phyloP scores from a whole-genome alignment of 345 rosid genomes.

The Xanthoceras sorbifolium region DNA sequence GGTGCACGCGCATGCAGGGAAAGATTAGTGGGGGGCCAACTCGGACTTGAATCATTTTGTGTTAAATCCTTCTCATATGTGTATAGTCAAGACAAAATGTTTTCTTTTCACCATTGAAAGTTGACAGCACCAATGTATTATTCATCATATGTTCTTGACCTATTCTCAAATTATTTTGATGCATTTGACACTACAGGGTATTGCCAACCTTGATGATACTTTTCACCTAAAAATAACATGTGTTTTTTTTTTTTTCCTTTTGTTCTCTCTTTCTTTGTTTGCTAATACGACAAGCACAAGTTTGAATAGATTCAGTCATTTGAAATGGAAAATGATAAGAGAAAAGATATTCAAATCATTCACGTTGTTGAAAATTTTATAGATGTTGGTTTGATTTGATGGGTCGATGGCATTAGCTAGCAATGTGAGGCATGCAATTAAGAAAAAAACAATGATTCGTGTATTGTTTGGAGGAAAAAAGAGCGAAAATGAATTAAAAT shows the following conservation, averaged over 20 bases:
- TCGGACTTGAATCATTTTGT: slow-evolving; percentile 5
- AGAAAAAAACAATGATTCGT: no score
- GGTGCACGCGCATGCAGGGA: slow-evolving; percentile 25
- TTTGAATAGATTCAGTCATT: no score
- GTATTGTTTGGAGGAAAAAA: not conserved
- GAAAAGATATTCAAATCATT: not conserved
- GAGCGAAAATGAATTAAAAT: not conserved
- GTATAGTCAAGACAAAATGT: not conserved
- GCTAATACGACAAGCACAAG: not conserved
- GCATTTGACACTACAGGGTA: no score
- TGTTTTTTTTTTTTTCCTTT: not conserved
- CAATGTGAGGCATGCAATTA: not conserved
- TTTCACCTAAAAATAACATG: not conserved
- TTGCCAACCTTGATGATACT: slow-evolving; percentile 1
- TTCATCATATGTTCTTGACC: not conserved
- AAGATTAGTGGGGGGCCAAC: slow-evolving; percentile 9
- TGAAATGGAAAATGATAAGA: not conserved
- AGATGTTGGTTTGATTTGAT: not conserved
- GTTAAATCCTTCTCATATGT: not conserved
- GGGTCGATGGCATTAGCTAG: not conserved
- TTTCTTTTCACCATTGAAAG: not conserved
- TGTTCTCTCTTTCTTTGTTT: no score
- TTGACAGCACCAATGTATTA: not conserved
- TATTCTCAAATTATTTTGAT: not conserved
- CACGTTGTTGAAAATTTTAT: not conserved